Conservation (phyloP, 1,139 yeast genomes). For the Pichia sp. region DNA sequence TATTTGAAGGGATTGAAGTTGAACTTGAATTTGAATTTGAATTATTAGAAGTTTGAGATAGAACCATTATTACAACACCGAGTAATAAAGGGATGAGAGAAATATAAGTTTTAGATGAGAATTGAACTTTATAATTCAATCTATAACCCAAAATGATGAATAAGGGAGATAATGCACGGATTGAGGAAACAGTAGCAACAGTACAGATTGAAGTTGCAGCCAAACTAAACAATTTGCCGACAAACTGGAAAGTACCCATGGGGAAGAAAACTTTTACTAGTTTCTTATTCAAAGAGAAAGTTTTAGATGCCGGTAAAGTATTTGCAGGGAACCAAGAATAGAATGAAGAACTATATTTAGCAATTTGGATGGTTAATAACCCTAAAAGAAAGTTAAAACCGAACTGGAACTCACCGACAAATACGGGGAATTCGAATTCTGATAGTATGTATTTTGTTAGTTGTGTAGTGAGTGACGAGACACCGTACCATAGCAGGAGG, state of each 20-base stretch:
- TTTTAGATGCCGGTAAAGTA: conserved; percentile 16
- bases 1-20: not conserved
- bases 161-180: conserved; percentile 80
- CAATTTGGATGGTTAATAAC: conserved; percentile 11
- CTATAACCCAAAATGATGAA: conserved; percentile 75
- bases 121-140: conserved; percentile 47
- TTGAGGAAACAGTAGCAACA: conserved; percentile 83
- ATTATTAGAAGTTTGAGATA: conserved; percentile 34
- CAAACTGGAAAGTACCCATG: conserved; percentile 85
- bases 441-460: conserved; percentile 37
- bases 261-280: conserved; percentile 61
- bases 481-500: conserved; percentile 34
- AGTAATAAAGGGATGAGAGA: conserved; percentile 67
- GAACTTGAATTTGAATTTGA: conserved; percentile 7
- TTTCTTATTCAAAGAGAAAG: conserved; percentile 14
- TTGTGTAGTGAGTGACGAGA: conserved; percentile 44
- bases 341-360: conserved; percentile 10
- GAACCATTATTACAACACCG: conserved; percentile 69
- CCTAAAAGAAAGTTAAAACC: conserved; percentile 34
- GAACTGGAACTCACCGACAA: conserved; percentile 45
- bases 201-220: conserved; percentile 83
- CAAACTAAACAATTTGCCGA: conserved; percentile 80
- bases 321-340: conserved; percentile 18
- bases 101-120: conserved; percentile 58
- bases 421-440: conserved; percentile 42